Percentiles rank a stretch among this genome's conserved stretches.
These are phyloP conservation scores for Geosmithia putterillii DNA, from an alignment of 2,329 filamentous ascomycete genomes.

Conservation along the genomic window DNA sequence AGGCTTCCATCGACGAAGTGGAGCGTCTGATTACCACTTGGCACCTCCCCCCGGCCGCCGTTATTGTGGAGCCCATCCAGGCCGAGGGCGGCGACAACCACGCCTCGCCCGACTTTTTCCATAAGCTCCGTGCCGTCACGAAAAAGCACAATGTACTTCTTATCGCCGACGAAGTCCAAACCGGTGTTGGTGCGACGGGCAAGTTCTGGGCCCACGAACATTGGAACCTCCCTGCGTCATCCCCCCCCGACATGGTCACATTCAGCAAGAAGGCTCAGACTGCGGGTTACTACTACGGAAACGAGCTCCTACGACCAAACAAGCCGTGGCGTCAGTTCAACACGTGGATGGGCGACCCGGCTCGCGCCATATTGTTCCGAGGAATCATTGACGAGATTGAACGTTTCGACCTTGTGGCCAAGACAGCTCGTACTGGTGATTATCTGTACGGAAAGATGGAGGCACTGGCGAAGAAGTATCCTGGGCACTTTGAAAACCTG, in stretches of 20 bases:
- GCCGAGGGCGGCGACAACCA: conserved; percentile 79
- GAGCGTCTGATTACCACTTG: conserved; percentile 56
- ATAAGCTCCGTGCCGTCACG: conserved; percentile 59
- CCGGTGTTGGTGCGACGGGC: conserved; percentile 72
- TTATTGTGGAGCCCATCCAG: conserved; percentile 71
- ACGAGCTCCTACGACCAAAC: conserved; percentile 62
- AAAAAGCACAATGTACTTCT: conserved; percentile 57
- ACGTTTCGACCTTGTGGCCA: conserved; percentile 51
- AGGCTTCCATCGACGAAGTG: conserved; percentile 61
- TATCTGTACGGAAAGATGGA: conserved; percentile 57
- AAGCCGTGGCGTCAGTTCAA: conserved; percentile 81
- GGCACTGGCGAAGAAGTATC: conserved; percentile 51
- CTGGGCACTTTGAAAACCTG: conserved; percentile 58
- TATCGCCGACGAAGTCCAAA: conserved; percentile 80
- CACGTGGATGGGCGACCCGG: conserved; percentile 78
- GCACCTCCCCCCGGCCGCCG: conserved; percentile 59
- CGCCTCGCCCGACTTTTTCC: conserved; percentile 68
- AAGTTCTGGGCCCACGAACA: conserved; percentile 84
- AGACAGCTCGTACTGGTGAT: conserved; percentile 49
- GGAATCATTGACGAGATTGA: conserved; percentile 67
- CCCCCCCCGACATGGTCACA: conserved; percentile 75
- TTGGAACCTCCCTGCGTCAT: conserved; percentile 60
- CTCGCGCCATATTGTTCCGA: conserved; percentile 64
- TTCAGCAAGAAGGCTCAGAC: conserved; percentile 83
- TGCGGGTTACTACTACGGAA: conserved; percentile 71